Conservation (phyloP, 2,329 filamentous ascomycete genomes). For the Verticillium dahliae region DNA sequence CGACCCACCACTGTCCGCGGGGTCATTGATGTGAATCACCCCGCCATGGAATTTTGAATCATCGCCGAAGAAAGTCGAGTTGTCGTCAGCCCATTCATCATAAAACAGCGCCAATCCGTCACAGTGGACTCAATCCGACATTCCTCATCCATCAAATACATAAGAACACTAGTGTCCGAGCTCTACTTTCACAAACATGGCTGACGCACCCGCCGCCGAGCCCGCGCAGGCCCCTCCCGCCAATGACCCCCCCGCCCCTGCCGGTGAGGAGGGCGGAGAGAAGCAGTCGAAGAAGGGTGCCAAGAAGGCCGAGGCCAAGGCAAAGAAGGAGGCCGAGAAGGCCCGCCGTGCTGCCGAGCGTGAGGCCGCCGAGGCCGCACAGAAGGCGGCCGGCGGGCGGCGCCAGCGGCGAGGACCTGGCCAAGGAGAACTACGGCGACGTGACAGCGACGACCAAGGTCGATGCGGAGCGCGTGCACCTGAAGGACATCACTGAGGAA, state of each 20-base stretch:
- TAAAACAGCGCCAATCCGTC: not conserved
- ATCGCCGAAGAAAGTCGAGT: not conserved
- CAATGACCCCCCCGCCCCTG: slow-evolving; percentile 15
- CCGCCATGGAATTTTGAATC: slow-evolving; percentile 8
- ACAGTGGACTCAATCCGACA: not conserved
- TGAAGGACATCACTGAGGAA: slow-evolving; percentile 58
- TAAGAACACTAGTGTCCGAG: not conserved
- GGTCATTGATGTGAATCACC: slow-evolving; percentile 6
- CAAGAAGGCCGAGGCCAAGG: slow-evolving; percentile 81
- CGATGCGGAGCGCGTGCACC: slow-evolving; percentile 49
- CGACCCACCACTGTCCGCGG: not conserved
- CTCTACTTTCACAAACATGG: slow-evolving; percentile 20
- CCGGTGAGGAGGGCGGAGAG: slow-evolving; percentile 13
- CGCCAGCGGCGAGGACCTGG: slow-evolving; percentile 55
- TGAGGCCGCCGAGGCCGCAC: slow-evolving; percentile 63
- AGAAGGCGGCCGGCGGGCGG: slow-evolving; percentile 60
- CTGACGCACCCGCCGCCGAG: slow-evolving; percentile 24
- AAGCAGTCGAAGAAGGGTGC: slow-evolving; percentile 66
- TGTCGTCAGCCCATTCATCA: not conserved
- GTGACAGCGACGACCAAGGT: slow-evolving; percentile 52
- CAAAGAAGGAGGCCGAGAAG: slow-evolving; percentile 82
- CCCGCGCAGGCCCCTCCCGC: slow-evolving; percentile 13
- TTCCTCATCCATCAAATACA: not conserved
- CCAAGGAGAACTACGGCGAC: slow-evolving; percentile 75
- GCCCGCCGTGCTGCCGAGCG: slow-evolving; percentile 40